A percentile compares a stretch with the other conserved stretches of the same genome.
Evolutionary conservation across 1,139 yeast species (phyloP).

Genomic region (Pichia sp.): DNA sequence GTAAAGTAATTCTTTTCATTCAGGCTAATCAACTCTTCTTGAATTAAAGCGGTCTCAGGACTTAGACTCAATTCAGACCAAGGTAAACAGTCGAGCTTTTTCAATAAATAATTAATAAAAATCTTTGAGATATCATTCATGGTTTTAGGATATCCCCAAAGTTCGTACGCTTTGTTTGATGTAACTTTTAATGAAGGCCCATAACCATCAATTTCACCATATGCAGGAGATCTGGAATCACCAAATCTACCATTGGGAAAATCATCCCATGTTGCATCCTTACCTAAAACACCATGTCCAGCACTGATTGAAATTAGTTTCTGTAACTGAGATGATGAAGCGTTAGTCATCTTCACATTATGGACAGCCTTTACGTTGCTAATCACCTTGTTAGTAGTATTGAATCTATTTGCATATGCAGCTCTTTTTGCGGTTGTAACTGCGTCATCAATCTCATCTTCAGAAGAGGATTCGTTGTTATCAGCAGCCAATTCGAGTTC

Average conservation of each 20-base stretch:
- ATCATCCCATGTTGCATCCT: slow-evolving; percentile 98
- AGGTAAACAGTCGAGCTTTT: slow-evolving; percentile 72
- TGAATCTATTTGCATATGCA: slow-evolving; percentile 27
- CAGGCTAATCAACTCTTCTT: slow-evolving; percentile 76
- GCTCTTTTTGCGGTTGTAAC: slow-evolving; percentile 26
- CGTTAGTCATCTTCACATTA: slow-evolving; percentile 13
- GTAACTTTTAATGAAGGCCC: slow-evolving; percentile 85
- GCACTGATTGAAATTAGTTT: slow-evolving; percentile 68
- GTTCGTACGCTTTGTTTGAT: slow-evolving; percentile 56
- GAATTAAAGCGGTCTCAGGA: slow-evolving; percentile 87
- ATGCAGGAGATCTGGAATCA: slow-evolving; percentile 94
- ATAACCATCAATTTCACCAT: slow-evolving; percentile 96
- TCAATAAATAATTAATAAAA: slow-evolving; percentile 68
- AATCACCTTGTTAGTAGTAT: slow-evolving; percentile 43
- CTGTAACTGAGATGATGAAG: slow-evolving; percentile 37
- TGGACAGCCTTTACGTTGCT: slow-evolving; percentile 25
- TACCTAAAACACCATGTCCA: slow-evolving; percentile 79
- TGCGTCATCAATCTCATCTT: slow-evolving; percentile 30
- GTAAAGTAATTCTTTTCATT: slow-evolving; percentile 77
- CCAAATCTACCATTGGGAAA: slow-evolving; percentile 97
- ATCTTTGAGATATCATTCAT: slow-evolving; percentile 56
- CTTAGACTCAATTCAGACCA: slow-evolving; percentile 85
- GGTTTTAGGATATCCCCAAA: slow-evolving; percentile 82
- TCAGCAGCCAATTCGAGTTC: slow-evolving; percentile 25
- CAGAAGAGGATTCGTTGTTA: slow-evolving; percentile 20